Percentiles rank a stretch among this genome's conserved stretches.
Conservation (phyloP, 2,329 filamentous ascomycete genomes). For the Xylaria sp. region DNA sequence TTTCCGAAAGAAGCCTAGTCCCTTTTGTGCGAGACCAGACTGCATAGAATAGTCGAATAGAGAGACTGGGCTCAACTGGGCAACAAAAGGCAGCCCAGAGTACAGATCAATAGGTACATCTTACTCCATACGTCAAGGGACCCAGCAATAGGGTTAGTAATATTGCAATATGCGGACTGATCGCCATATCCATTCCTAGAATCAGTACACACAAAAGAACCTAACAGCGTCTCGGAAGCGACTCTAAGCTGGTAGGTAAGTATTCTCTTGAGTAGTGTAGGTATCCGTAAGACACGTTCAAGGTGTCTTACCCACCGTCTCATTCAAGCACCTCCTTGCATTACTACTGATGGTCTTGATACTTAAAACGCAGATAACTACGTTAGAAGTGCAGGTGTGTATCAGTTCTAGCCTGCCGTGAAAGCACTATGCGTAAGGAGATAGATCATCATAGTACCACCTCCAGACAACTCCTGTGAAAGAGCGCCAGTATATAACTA, state of each 20-base stretch:
- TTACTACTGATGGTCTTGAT: neutral
- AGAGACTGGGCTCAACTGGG: constrained; percentile 14
- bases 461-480: neutral
- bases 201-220: no score
- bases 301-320: neutral
- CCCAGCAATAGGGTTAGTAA: no score
- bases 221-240: no score
- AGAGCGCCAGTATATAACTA: neutral
- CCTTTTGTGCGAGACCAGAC: neutral
- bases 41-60: neutral
- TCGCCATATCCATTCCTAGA: no score
- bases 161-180: no score
- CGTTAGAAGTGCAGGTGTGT: no score
- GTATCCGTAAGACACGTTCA: neutral
- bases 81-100: neutral
- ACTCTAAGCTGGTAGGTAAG: no score
- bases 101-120: neutral
- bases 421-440: neutral
- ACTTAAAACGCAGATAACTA: no score
- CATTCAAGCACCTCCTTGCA: neutral
- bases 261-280: no score
- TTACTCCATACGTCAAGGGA: no score
- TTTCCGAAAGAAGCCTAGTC: constrained; percentile 20
- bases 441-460: neutral
- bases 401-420: neutral